Percentiles rank a stretch among this genome's conserved stretches.
Evolutionary conservation across 305 asterid genomes (phyloP).

Genomic region (Fraxinus platypoda): DNA sequence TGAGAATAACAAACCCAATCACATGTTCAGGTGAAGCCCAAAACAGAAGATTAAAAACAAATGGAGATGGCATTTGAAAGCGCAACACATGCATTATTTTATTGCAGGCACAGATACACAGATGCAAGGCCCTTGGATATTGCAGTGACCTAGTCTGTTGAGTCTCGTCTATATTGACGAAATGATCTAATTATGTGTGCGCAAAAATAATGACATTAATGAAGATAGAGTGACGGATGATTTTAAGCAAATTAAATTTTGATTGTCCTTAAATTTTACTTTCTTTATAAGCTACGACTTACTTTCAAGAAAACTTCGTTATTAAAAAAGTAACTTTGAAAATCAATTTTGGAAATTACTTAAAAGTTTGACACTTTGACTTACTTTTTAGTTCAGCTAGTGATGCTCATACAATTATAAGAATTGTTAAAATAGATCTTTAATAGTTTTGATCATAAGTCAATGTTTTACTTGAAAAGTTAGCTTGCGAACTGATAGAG

Average conservation of each 20-base stretch:
- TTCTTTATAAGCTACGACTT: not conserved
- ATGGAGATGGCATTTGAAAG: conserved; percentile 8
- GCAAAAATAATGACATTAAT: not conserved
- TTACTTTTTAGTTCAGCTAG: not conserved
- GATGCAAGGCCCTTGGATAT: not conserved
- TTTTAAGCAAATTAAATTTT: not conserved
- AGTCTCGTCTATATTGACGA: not conserved
- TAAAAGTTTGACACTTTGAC: not conserved
- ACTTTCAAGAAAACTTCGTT: not conserved
- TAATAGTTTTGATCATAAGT: not conserved
- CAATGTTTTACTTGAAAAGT: not conserved
- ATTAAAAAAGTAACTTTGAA: not conserved
- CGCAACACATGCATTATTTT: not conserved
- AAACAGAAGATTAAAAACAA: conserved; percentile 7
- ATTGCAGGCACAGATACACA: not conserved
- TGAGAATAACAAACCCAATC: conserved; percentile 32
- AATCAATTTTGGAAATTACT: not conserved
- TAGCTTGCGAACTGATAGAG: not conserved
- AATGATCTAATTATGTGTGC: not conserved
- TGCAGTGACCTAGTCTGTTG: not conserved
- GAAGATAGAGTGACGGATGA: not conserved
- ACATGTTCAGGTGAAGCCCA: conserved; percentile 12
- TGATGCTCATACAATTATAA: not conserved
- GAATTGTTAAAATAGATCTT: not conserved
- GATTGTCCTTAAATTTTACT: not conserved